Evolutionary conservation across 2,329 filamentous ascomycete genomes (phyloP).

Genomic region (Fusarium kyushuense): DNA sequence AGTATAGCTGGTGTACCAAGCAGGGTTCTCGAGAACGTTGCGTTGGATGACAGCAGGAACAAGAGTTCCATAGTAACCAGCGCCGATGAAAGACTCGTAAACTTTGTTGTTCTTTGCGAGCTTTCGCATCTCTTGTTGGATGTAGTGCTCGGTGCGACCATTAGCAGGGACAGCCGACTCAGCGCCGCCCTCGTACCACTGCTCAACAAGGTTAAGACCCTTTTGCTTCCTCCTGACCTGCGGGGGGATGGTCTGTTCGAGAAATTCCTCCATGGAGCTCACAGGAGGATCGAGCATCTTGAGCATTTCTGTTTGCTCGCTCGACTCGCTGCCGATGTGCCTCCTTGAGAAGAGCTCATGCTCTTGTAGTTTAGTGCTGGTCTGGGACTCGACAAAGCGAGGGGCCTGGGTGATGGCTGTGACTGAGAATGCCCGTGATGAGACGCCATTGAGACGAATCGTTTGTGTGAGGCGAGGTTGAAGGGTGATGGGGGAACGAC

Average conservation of each 20-base stretch:
- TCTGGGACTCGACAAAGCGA: slow-evolving; percentile 41
- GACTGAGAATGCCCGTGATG: slow-evolving; percentile 36
- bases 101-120: slow-evolving; percentile 52
- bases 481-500: slow-evolving; percentile 34
- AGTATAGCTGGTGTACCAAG: slow-evolving; percentile 98
- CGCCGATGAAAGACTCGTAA: slow-evolving; percentile 80
- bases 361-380: slow-evolving; percentile 35
- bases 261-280: slow-evolving; percentile 81
- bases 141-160: slow-evolving; percentile 47
- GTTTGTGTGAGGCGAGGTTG: slow-evolving; percentile 39
- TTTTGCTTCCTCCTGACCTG: slow-evolving; percentile 66
- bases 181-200: slow-evolving; percentile 45
- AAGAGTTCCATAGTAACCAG: slow-evolving; percentile 87
- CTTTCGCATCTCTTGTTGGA: slow-evolving; percentile 70
- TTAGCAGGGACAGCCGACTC: slow-evolving; percentile 41
- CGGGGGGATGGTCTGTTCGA: slow-evolving; percentile 82
- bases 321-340: slow-evolving; percentile 84
- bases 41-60: slow-evolving; percentile 91
- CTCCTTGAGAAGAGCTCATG: slow-evolving; percentile 74
- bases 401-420: slow-evolving; percentile 24
- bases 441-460: slow-evolving; percentile 26
- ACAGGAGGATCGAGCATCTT: slow-evolving; percentile 80
- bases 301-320: slow-evolving; percentile 81
- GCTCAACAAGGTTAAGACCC: slow-evolving; percentile 47
- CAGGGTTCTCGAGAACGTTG: slow-evolving; percentile 91